Percentiles rank a stretch among this genome's conserved stretches.
Conservation (phyloP, 1,139 yeast genomes). For the Lodderomyces theae region DNA sequence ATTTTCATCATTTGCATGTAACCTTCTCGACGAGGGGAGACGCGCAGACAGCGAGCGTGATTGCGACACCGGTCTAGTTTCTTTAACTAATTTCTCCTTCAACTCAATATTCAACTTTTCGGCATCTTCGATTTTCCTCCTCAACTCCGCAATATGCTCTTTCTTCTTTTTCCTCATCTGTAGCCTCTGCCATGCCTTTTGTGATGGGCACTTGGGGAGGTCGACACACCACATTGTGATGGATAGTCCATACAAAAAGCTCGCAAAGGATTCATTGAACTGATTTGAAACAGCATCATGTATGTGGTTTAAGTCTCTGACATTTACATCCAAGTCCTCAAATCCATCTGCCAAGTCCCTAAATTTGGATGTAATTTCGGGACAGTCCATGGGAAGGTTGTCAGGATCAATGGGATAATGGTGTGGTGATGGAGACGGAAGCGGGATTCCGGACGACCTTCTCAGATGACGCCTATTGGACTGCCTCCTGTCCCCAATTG, state of each 20-base stretch:
- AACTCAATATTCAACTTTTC: constrained; percentile 27
- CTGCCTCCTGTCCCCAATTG: constrained; percentile 12
- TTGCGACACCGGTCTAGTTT: constrained; percentile 4
- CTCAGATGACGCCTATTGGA: constrained; percentile 28
- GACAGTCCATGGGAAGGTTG: constrained; percentile 36
- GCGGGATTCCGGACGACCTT: constrained; percentile 41
- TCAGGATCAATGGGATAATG: constrained; percentile 45
- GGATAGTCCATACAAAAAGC: constrained; percentile 59
- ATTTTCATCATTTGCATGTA: background rate
- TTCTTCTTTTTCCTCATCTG: constrained; percentile 27
- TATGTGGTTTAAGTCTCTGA: constrained; percentile 44
- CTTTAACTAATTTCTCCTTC: constrained; percentile 20
- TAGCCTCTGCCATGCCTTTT: constrained; percentile 34
- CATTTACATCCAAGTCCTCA: constrained; percentile 47
- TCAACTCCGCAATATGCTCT: constrained; percentile 23
- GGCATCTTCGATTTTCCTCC: constrained; percentile 22
- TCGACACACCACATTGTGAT: constrained; percentile 69
- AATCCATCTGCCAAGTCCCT: constrained; percentile 51
- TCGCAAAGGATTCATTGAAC: constrained; percentile 62
- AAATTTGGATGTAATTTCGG: constrained; percentile 30
- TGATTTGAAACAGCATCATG: constrained; percentile 50
- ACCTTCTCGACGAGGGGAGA: background rate
- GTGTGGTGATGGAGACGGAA: constrained; percentile 42
- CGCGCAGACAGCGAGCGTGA: background rate
- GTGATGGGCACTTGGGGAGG: constrained; percentile 45